phyloP scores from a whole-genome alignment of 768 basidiomycete genomes.

The Kwoniella dendrophila region DNA sequence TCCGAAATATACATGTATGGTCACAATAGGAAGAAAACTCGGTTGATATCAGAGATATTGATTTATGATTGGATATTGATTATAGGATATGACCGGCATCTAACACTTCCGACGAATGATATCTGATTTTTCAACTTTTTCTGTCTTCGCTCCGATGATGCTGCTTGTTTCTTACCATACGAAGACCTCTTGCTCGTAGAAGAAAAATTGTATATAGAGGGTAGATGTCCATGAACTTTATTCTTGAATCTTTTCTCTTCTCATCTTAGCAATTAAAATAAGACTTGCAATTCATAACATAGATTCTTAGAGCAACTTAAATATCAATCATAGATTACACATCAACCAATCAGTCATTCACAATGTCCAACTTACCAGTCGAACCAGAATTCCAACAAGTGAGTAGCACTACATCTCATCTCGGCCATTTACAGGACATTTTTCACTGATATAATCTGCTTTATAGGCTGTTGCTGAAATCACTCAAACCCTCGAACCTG shows the following conservation, averaged over 20 bases:
- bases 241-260: constrained; percentile 12
- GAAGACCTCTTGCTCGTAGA: too few relatives aligned
- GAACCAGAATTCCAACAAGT: constrained; percentile 74
- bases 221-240: background rate
- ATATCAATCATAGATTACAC: background rate
- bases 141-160: too few relatives aligned
- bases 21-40: too few relatives aligned
- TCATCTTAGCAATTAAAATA: constrained; percentile 1
- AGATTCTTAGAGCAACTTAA: background rate
- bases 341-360: too few relatives aligned
- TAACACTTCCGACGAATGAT: too few relatives aligned
- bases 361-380: constrained; percentile 57
- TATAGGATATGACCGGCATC: too few relatives aligned
- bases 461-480: constrained; percentile 68
- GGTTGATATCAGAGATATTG: too few relatives aligned
- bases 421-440: constrained; percentile 9
- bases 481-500: constrained; percentile 63
- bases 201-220: constrained; percentile 5
- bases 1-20: background rate
- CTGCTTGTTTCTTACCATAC: too few relatives aligned
- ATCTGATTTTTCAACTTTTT: too few relatives aligned
- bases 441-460: constrained; percentile 1
- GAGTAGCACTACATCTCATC: constrained; percentile 16
- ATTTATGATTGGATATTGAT: too few relatives aligned
- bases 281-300: background rate